Base-by-base conservation (phyloP, 305 asterid species). In the Solanum chacoense region DNA sequence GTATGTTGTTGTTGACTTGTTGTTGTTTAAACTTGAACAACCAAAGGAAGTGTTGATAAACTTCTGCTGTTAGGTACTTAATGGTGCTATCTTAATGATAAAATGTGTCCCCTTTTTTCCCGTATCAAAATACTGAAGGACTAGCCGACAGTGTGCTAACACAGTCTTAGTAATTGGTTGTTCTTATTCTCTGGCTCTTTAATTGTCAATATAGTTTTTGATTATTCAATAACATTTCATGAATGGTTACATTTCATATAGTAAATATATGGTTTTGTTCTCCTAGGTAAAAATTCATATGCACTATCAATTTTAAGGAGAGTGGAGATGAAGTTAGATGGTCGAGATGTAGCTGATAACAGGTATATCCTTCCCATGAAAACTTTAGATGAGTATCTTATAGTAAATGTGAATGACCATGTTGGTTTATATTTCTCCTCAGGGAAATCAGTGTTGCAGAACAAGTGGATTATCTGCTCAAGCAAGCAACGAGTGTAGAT, bases 301-400 rank as follows among this genome's bases (percentile, higher is more conserved):
- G 99, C 99, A 24, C 87, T 95, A 92, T 95, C 99, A 80, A 88
- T 98, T 85, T 90, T 98, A 76, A 94, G 93, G 96, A 94, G 97
- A 76, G 94, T 98, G 67, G 99, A 98, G 93, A 95, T 95, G 98
- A 98, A 98, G 92, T 92, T 98, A 55, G 99, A 98, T 88, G 99
- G 98, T 88, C 98, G 92, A 89, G 98, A 98, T 93, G 94, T 95
- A 75, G 88, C 91, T 78, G 98, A 95, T 79, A 92, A 92, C 93
- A 96, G 99, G 99, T 96, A 94, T 86, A 71, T 91, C 34, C 91
- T 90, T 89, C 88, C 83, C 67, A 45, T 74, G 45, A 37, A 89
- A 78, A 40, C 20, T 32, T 78, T 35, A 76, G 65, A 32, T 34
- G 16, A 55, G 24, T 87, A 37, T 55, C 86, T 87, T 76, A 55